Base-by-base conservation (phyloP, 2,329 filamentous ascomycete species). In the Cladophialophora psammophila region DNA sequence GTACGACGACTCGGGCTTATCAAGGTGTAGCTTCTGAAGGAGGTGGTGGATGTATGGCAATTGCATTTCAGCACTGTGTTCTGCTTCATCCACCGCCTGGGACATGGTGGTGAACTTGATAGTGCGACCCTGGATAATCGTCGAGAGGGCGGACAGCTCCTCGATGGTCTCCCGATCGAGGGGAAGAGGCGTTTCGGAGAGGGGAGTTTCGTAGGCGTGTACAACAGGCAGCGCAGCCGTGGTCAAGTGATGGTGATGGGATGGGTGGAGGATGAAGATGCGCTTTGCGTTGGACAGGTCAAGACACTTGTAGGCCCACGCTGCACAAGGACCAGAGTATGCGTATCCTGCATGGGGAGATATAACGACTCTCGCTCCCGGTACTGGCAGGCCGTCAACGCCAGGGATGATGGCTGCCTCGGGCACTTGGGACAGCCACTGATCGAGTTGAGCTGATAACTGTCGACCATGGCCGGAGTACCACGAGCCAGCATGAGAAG, bases 11-110 rank as follows among this genome's bases (percentile, higher is more conserved):
- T 80, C 75, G 0, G 82, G 80, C 0, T 79, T 80, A 69, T 87
- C 85, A 1, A 78, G 80, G 66, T 78, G 78, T 40, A 80, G 86
- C 76, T 82, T 80, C 65, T 85, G 85, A 6, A 90, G 84, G 61
- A 91, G 88, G 76, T 94, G 93, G 83, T 93, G 94, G 70, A 98
- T 90, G 75, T 96, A 97, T 0, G 95, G 94, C 8, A 98, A 84
- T 73, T 99, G 95, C 91, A 99, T 96, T 82, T 99, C 95, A 1
- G 98, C 86, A 60, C 92, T 97, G 79, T 99, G 95, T 79, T 99
- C 95, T 5, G 87, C 85, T 69, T 93, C 87, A 75, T 99, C 95
- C 5, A 88, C 83, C 3, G 81, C 74, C 18, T 78, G 79, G 1
- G 86, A 87, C 83, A 97, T 95, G 18, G 74, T 78, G 18, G 76